A percentile compares a stretch with the other conserved stretches of the same genome.
phyloP scores from a whole-genome alignment of 2,329 filamentous ascomycete genomes.

The Arthrobotrys pseudoclavata region DNA sequence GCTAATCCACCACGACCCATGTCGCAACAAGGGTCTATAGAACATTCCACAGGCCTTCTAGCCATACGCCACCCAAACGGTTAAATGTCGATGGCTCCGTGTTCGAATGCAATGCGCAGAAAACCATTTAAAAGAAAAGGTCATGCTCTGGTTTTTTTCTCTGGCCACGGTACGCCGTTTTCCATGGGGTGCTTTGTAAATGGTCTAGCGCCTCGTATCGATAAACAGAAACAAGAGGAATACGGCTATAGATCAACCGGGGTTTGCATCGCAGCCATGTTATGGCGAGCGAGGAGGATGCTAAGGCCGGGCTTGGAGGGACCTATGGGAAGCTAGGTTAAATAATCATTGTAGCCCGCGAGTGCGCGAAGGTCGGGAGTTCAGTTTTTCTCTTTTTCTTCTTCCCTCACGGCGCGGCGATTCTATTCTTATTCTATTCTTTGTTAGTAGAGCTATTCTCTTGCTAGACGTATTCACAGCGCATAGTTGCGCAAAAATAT shows the following conservation, averaged over 20 bases:
- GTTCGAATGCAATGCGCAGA: conserved; percentile 14
- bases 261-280: not conserved
- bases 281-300: conserved; percentile 17
- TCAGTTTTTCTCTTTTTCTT: conserved; percentile 12
- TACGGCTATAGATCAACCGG: not conserved
- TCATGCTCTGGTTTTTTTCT: conserved; percentile 31
- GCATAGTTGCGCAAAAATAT: conserved; percentile 10
- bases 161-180: conserved; percentile 41
- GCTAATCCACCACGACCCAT: conserved; percentile 48
- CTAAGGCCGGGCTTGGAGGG: conserved; percentile 14
- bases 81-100: conserved; percentile 54
- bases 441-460: conserved; percentile 7
- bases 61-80: conserved; percentile 51
- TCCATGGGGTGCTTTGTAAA: conserved; percentile 25
- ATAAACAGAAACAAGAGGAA: conserved; percentile 24
- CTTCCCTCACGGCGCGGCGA: conserved; percentile 5
- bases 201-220: conserved; percentile 35
- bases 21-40: conserved; percentile 42
- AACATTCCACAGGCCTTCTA: conserved; percentile 58
- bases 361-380: conserved; percentile 14
- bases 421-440: conserved; percentile 3
- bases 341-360: conserved; percentile 34
- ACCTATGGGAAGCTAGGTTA: conserved; percentile 38
- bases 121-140: conserved; percentile 3
- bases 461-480: not conserved